These are phyloP conservation scores for Herpetospermum pedunculosum DNA, from an alignment of 306 rosid species.

Conservation along the genomic window DNA sequence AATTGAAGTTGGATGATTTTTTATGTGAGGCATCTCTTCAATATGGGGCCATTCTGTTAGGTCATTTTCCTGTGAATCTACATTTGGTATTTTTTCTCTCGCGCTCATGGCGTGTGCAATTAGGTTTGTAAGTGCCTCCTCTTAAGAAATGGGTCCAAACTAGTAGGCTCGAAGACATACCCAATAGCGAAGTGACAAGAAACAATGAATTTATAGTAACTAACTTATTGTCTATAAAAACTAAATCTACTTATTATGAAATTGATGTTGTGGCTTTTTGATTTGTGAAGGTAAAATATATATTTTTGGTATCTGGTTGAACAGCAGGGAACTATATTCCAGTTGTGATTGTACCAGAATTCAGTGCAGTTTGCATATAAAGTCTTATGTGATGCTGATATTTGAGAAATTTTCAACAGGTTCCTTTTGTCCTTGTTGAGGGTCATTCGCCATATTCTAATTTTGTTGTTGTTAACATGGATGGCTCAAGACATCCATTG, in stretches of 20 bases:
- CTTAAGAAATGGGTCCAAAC: background rate
- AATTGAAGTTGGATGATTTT: background rate
- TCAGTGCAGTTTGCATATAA: background rate
- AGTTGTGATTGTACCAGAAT: background rate
- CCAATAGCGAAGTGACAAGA: background rate
- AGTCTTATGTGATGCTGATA: background rate
- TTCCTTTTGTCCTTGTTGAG: constrained; percentile 74
- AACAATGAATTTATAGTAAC: background rate
- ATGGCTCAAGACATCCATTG: constrained; percentile 60
- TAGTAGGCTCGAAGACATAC: background rate
- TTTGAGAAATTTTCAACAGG: constrained; percentile 22
- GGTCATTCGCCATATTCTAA: constrained; percentile 27
- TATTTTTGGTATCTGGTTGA: background rate
- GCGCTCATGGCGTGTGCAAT: background rate
- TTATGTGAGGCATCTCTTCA: background rate
- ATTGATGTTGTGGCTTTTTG: constrained; percentile 1
- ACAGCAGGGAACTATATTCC: background rate
- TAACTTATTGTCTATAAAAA: background rate
- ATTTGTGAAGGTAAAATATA: background rate
- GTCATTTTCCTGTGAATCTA: background rate
- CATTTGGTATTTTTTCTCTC: background rate
- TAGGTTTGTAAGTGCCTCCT: background rate
- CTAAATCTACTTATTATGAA: background rate
- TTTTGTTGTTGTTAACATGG: constrained; percentile 48
- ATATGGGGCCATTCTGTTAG: background rate